Evolutionary conservation across 1,139 yeast species (phyloP).

Genomic region (Scheffersomyces parashehatae): DNA sequence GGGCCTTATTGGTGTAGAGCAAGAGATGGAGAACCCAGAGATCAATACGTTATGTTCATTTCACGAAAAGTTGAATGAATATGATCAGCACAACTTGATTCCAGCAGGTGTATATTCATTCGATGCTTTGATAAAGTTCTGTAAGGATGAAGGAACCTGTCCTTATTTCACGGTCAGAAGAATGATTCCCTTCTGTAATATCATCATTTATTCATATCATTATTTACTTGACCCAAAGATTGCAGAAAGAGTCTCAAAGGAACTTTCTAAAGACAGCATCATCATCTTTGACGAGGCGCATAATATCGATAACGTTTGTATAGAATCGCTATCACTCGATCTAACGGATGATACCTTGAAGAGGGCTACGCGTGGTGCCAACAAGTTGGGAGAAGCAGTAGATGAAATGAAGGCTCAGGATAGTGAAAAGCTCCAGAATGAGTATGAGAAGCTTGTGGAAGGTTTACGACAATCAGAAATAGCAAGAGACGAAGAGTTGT

Average conservation of each 20-base stretch:
- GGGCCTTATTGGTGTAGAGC: constrained; percentile 55
- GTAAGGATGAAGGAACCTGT: constrained; percentile 79
- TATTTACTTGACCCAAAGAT: constrained; percentile 94
- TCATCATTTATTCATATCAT: constrained; percentile 94
- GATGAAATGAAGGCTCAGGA: constrained; percentile 83
- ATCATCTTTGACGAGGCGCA: constrained; percentile 98
- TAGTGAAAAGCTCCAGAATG: constrained; percentile 80
- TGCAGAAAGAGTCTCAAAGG: constrained; percentile 91
- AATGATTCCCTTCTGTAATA: constrained; percentile 94
- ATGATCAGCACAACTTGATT: constrained; percentile 83
- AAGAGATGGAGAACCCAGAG: constrained; percentile 43
- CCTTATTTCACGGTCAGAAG: constrained; percentile 98
- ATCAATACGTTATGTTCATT: constrained; percentile 61
- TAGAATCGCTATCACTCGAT: constrained; percentile 90
- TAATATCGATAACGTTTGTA: constrained; percentile 96
- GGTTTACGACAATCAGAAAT: constrained; percentile 82
- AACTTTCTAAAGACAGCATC: constrained; percentile 87
- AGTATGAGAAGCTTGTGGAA: constrained; percentile 86
- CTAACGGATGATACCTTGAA: constrained; percentile 49
- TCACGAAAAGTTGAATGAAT: constrained; percentile 84
- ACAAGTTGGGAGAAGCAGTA: constrained; percentile 68
- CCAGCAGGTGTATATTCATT: constrained; percentile 95
- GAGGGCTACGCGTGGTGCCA: constrained; percentile 67
- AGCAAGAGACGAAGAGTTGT: constrained; percentile 73
- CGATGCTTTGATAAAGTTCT: constrained; percentile 74